Conservation (phyloP, 2,329 filamentous ascomycete species). For the Elsinoe necatrix region DNA sequence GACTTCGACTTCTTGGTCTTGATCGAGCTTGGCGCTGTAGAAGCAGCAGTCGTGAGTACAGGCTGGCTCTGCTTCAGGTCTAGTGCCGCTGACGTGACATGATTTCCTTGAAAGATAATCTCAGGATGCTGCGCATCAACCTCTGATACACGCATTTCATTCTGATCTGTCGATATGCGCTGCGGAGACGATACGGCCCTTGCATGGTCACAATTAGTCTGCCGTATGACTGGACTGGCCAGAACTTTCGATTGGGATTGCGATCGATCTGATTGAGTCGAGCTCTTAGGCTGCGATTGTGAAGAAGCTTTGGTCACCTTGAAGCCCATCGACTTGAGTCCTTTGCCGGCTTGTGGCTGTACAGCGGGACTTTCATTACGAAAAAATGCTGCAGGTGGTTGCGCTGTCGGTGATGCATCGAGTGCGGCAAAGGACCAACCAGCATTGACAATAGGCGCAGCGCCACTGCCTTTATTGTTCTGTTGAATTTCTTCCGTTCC, state of each 20-base stretch:
- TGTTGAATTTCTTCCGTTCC: background rate
- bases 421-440: constrained; percentile 10
- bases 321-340: constrained; percentile 11
- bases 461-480: background rate
- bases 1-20: background rate
- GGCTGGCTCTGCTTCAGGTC: background rate
- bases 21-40: background rate
- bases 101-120: no score
- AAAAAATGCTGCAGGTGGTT: background rate
- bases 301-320: constrained; percentile 11
- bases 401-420: background rate
- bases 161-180: background rate
- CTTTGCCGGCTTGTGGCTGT: background rate
- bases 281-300: background rate
- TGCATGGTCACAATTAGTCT: background rate
- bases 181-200: background rate
- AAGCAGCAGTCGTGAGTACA: background rate
- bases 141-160: background rate
- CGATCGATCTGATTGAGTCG: background rate
- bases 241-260: background rate
- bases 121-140: background rate
- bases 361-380: background rate
- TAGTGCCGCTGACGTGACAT: background rate
- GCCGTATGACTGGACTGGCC: background rate
- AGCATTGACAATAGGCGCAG: background rate